phyloP scores from a whole-genome alignment of 2,329 filamentous ascomycete species.

The Neofusicoccum sp. region DNA sequence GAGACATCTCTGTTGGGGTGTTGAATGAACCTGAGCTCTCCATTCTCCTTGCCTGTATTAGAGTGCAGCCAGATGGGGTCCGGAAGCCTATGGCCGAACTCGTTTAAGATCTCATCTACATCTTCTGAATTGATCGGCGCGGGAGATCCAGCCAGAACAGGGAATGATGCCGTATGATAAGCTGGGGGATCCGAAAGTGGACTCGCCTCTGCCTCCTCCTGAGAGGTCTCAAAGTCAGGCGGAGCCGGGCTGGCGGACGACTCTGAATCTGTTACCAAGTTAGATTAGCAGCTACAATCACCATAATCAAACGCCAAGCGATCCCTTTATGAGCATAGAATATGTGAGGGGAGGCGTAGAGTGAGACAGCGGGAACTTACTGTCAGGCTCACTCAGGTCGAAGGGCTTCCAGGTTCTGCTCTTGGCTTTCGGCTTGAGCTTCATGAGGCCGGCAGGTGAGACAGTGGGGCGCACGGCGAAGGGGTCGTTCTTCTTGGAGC shows the following conservation, averaged over 20 bases:
- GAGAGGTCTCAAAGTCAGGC: not conserved
- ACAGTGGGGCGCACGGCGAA: not conserved
- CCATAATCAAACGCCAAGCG: not conserved
- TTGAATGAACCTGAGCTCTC: conserved; percentile 46
- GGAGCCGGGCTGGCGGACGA: not conserved
- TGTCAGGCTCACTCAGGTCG: conserved; percentile 24
- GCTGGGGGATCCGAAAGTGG: not conserved
- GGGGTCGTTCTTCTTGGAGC: conserved; percentile 20
- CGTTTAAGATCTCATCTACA: conserved; percentile 30
- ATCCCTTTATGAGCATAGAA: not conserved
- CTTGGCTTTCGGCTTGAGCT: conserved; percentile 23
- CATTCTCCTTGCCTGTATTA: conserved; percentile 35
- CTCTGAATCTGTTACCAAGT: not conserved
- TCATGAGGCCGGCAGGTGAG: conserved; percentile 25
- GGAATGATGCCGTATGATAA: not conserved
- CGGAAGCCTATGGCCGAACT: conserved; percentile 45
- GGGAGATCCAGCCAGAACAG: conserved; percentile 13
- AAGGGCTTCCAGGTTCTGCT: conserved; percentile 27
- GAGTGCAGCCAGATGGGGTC: conserved; percentile 39
- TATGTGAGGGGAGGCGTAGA: not conserved
- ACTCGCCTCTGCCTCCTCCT: not conserved
- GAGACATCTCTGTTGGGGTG: conserved; percentile 49
- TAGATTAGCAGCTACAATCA: not conserved
- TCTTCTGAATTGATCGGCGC: conserved; percentile 16
- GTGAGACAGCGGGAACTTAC: conserved; percentile 3